Conservation (phyloP, 2,329 filamentous ascomycete species). For the Leptoxyphium fumago region DNA sequence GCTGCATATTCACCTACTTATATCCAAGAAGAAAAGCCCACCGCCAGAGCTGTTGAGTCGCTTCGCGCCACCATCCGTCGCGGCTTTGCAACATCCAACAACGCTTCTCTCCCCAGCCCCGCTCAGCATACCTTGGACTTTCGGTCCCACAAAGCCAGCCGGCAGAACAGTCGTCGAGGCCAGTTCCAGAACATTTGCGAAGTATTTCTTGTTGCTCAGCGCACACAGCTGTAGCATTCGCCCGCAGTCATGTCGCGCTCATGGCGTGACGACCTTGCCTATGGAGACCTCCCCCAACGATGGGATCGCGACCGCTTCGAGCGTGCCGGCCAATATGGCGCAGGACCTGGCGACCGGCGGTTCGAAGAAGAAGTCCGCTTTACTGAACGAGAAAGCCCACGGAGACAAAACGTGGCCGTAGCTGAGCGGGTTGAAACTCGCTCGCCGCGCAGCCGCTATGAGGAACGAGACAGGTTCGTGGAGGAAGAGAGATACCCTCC, state of each 20-base stretch:
- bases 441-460: conserved; percentile 24
- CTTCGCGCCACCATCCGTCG: no score
- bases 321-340: conserved; percentile 24
- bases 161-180: no score
- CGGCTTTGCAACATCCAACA: no score
- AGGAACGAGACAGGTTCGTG: conserved; percentile 38
- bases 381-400: conserved; percentile 22
- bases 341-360: conserved; percentile 16
- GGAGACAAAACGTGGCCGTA: conserved; percentile 27
- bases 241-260: conserved; percentile 1
- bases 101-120: no score
- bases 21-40: no score
- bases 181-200: no score
- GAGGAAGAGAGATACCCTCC: conserved; percentile 36
- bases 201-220: no score
- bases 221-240: no score
- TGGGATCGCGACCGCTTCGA: conserved; percentile 39
- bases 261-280: conserved; percentile 29
- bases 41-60: no score
- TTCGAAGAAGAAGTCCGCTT: conserved; percentile 31
- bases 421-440: conserved; percentile 24
- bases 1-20: no score
- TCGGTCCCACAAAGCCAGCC: no score
- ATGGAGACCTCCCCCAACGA: conserved; percentile 30
- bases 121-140: no score